These are phyloP conservation scores for Grifola frondosa DNA, from an alignment of 1,284 basidiomycete genomes.

Conservation along the genomic window DNA sequence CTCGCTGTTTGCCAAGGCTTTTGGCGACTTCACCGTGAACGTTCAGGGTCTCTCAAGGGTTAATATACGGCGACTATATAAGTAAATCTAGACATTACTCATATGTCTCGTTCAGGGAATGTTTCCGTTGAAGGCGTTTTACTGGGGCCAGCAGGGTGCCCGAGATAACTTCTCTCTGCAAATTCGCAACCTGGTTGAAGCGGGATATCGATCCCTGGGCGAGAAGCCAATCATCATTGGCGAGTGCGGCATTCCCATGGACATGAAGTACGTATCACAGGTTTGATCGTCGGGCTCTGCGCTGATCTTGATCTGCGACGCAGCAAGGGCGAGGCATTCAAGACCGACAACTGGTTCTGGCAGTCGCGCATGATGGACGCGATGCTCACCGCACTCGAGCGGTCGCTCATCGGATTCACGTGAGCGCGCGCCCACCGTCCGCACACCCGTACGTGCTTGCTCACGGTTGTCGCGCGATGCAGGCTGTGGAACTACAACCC, in stretches of 20 bases:
- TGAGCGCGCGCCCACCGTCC: slow-evolving; percentile 40
- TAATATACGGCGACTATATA: slow-evolving; percentile 22
- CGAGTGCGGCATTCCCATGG: slow-evolving; percentile 92
- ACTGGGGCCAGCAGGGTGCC: slow-evolving; percentile 82
- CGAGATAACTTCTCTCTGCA: slow-evolving; percentile 82
- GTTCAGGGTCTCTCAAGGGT: slow-evolving; percentile 87
- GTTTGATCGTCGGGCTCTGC: background rate
- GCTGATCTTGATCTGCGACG: background rate
- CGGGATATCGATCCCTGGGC: slow-evolving; percentile 66
- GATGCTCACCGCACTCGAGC: slow-evolving; percentile 76
- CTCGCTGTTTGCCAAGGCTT: slow-evolving; percentile 78
- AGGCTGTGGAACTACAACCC: slow-evolving; percentile 97
- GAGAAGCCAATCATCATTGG: slow-evolving; percentile 84
- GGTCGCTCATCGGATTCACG: slow-evolving; percentile 78
- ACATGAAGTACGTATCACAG: slow-evolving; percentile 73
- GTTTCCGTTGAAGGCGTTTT: slow-evolving; percentile 77
- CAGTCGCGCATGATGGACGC: slow-evolving; percentile 89
- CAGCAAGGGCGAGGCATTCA: slow-evolving; percentile 72
- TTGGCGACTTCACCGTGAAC: slow-evolving; percentile 83
- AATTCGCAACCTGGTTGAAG: slow-evolving; percentile 75
- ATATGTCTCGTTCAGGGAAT: slow-evolving; percentile 60
- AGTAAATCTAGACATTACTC: background rate
- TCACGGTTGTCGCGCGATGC: slow-evolving; percentile 3
- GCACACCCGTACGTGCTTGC: background rate
- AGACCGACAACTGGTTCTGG: slow-evolving; percentile 75